These are phyloP conservation scores for Begonia fuchsioides DNA, from an alignment of 306 rosid species.

Conservation along the genomic window DNA sequence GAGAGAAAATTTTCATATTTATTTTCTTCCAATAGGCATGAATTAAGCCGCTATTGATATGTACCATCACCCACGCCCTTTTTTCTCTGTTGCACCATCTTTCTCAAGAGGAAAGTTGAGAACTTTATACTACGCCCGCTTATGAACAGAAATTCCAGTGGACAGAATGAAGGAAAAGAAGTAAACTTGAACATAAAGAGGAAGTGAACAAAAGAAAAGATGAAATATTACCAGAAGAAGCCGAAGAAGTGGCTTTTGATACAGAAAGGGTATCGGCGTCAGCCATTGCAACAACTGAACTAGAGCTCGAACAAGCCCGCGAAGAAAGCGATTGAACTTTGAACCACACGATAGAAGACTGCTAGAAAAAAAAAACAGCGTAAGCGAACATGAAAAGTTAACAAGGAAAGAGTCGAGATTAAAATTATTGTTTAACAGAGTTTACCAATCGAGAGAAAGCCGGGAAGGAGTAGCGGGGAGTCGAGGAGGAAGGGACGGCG, in stretches of 20 bases:
- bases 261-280: slow-evolving; percentile 17
- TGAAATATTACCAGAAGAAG: slow-evolving; percentile 27
- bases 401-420: background rate
- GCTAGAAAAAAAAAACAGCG: background rate
- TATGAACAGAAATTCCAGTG: background rate
- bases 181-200: background rate
- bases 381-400: background rate
- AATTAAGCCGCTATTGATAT: background rate
- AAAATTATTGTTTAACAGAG: background rate
- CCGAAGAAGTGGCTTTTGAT: slow-evolving; percentile 14
- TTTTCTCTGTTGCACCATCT: background rate
- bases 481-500: background rate
- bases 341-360: slow-evolving; percentile 10
- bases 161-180: background rate
- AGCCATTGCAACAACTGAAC: slow-evolving; percentile 52
- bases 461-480: slow-evolving; percentile 3
- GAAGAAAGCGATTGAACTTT: slow-evolving; percentile 15
- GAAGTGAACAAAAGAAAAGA: background rate
- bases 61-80: background rate
- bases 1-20: background rate
- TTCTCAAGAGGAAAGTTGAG: background rate
- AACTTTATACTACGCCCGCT: background rate
- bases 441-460: slow-evolving; percentile 6
- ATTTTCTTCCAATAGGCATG: background rate
- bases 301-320: slow-evolving; percentile 13